Conservation (phyloP, 768 basidiomycete species). For the Pisolithus orientalis region DNA sequence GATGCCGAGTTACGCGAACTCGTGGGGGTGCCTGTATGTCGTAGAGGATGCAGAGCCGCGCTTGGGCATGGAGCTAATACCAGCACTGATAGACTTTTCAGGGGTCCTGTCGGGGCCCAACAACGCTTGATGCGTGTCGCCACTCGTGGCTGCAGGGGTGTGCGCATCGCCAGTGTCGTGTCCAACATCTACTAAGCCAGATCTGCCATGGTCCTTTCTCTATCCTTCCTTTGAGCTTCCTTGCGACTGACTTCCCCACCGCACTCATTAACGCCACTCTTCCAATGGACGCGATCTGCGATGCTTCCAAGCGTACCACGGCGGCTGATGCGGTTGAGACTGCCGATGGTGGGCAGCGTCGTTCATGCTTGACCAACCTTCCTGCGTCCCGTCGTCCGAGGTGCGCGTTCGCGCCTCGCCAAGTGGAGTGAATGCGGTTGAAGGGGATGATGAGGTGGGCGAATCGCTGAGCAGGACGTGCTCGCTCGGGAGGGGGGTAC, state of each 20-base stretch:
- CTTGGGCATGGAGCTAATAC: conserved; percentile 77
- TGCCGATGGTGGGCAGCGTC: conserved; percentile 77
- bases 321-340: conserved; percentile 65
- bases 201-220: conserved; percentile 37
- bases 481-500: conserved; percentile 27
- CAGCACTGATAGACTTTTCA: conserved; percentile 57
- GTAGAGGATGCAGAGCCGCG: conserved; percentile 88
- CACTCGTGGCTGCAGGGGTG: conserved; percentile 41
- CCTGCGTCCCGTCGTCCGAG: conserved; percentile 83
- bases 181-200: conserved; percentile 25
- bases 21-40: conserved; percentile 71
- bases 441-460: conserved; percentile 42
- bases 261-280: conserved; percentile 46
- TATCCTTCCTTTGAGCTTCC: conserved; percentile 41
- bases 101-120: conserved; percentile 54
- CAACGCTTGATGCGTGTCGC: conserved; percentile 49
- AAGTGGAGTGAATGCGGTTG: conserved; percentile 53
- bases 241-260: conserved; percentile 30
- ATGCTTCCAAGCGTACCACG: conserved; percentile 71
- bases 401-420: conserved; percentile 67
- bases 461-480: conserved; percentile 23
- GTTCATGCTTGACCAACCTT: conserved; percentile 84
- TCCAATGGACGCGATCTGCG: conserved; percentile 59
- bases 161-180: conserved; percentile 38
- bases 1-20: conserved; percentile 86